Base-by-base conservation (phyloP, 1,284 basidiomycete genomes). In the Macrocystidia cucumis region DNA sequence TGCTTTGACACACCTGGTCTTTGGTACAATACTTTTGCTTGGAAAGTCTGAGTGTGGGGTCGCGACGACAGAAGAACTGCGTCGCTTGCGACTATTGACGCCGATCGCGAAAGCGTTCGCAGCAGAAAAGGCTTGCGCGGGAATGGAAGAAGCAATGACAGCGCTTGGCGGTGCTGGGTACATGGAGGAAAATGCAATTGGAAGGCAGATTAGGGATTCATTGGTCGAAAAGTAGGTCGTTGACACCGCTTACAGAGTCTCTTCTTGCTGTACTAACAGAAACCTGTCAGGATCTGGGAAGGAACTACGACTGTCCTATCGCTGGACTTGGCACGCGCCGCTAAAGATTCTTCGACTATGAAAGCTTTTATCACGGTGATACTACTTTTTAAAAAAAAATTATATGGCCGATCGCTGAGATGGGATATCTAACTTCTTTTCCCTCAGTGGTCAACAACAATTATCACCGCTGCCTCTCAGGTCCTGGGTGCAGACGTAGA, bases 121-220 rank as follows among this genome's bases (percentile, higher is more conserved):
- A 2, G 72, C 85, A 5, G 76, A 82, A 40, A 75, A 76, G 46
- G 72, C 72, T 0, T 69, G 67, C 32, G 54, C 67, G 0, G 78
- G 72, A 3, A 78, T 86, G 63, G 75, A 83, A 42, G 79, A 84
- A 41, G 74, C 80, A 26, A 87, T 90, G 81, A 65, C 76, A 26
- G 63, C 75, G 3, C 61, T 89, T 2, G 86, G 86, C 19, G 86
- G 85, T 2, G 78, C 80, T 34, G 86, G 86, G 0, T 90, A 88
- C 48, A 88, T 90, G 83, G 81, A 86, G 47, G 85, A 90, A 51
- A 78, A 73, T 31, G 74, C 70, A 1, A 69, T 84, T 37, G 77
- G 74, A 8, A 62, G 71, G 60, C 66, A 50, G 35, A 71, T 62
- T 26, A 39, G 78, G 4, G 85, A 89, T 55, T 62, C 65, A 2